phyloP scores from a whole-genome alignment of 2,329 filamentous ascomycete species.

The Apiospora koreana region DNA sequence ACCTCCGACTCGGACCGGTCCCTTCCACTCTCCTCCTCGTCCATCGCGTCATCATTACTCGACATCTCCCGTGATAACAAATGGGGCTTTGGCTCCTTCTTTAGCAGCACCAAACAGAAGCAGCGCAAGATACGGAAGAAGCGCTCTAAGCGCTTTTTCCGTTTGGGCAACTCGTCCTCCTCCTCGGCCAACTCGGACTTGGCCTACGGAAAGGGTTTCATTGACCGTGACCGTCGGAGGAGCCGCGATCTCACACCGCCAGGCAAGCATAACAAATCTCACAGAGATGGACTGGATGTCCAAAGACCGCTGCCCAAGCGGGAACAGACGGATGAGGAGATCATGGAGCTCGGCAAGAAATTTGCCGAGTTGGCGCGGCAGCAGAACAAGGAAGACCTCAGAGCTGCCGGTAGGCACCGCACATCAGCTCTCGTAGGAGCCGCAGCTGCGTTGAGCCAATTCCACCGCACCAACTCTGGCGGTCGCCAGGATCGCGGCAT shows the following conservation, averaged over 20 bases:
- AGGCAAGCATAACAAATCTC: conserved; percentile 17
- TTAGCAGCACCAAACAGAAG: conserved; percentile 55
- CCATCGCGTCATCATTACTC: conserved; percentile 60
- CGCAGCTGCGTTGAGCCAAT: conserved; percentile 42
- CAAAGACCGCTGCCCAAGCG: conserved; percentile 28
- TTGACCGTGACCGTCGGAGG: conserved; percentile 38
- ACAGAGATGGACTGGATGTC: conserved; percentile 17
- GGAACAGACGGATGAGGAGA: conserved; percentile 57
- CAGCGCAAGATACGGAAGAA: conserved; percentile 43
- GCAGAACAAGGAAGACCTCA: conserved; percentile 52
- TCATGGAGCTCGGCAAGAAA: conserved; percentile 55
- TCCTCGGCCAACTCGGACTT: conserved; percentile 69
- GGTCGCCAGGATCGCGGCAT: conserved; percentile 37
- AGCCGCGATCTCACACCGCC: conserved; percentile 35
- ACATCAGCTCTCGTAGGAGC: conserved; percentile 41
- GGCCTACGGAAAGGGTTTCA: conserved; percentile 65
- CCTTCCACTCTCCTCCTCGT: conserved; percentile 45
- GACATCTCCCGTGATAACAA: conserved; percentile 62
- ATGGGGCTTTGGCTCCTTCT: conserved; percentile 63
- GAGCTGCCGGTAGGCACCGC: conserved; percentile 40
- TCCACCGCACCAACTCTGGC: conserved; percentile 41
- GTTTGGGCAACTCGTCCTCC: conserved; percentile 66
- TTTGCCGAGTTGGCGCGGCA: conserved; percentile 53
- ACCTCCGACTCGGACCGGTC: conserved; percentile 18
- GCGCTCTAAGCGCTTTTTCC: conserved; percentile 54